Percentiles rank a stretch among this genome's conserved stretches.
phyloP scores from a whole-genome alignment of 495 filamentous ascomycete genomes.

The Trichocladium uniseriatum region DNA sequence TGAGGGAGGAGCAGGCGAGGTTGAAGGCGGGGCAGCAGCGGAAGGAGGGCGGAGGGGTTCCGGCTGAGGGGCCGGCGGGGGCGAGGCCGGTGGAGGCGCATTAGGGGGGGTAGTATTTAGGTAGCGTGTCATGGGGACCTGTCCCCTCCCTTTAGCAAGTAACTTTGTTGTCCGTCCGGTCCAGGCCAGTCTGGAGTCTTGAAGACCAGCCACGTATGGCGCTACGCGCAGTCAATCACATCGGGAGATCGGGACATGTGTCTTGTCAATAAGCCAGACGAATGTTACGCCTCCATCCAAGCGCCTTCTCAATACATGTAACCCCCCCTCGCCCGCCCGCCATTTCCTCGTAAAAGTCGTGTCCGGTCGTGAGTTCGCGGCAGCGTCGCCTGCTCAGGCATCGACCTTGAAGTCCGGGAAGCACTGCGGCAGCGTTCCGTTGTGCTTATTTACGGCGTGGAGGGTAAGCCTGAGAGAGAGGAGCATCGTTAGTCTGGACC shows the following conservation, averaged over 20 bases:
- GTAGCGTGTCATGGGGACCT: too few relatives aligned
- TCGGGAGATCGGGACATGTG: neutral
- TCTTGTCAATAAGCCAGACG: neutral
- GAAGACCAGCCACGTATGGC: too few relatives aligned
- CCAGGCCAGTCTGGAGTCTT: too few relatives aligned
- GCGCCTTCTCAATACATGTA: neutral
- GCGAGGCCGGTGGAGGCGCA: slow-evolving; percentile 23
- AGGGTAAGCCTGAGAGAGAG: slow-evolving; percentile 35
- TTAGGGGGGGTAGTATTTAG: too few relatives aligned
- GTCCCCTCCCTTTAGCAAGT: too few relatives aligned
- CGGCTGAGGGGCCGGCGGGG: neutral
- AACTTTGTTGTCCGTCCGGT: too few relatives aligned
- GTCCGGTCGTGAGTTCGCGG: slow-evolving; percentile 2
- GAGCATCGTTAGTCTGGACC: neutral
- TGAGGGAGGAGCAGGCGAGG: slow-evolving; percentile 38
- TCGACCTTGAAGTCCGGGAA: slow-evolving; percentile 38
- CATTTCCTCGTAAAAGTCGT: slow-evolving; percentile 5
- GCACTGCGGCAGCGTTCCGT: slow-evolving; percentile 42
- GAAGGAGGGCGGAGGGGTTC: slow-evolving; percentile 11
- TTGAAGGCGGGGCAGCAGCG: slow-evolving; percentile 21
- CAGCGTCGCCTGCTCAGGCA: neutral
- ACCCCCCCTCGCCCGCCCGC: neutral
- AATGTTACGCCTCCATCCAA: slow-evolving; percentile 7
- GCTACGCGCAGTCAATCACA: neutral
- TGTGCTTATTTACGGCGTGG: slow-evolving; percentile 49